Evolutionary conservation across 805 yeast species (phyloP), one percentile per base, ranked within the genome.

Genomic region (Saturnispora kantuleensis): DNA sequence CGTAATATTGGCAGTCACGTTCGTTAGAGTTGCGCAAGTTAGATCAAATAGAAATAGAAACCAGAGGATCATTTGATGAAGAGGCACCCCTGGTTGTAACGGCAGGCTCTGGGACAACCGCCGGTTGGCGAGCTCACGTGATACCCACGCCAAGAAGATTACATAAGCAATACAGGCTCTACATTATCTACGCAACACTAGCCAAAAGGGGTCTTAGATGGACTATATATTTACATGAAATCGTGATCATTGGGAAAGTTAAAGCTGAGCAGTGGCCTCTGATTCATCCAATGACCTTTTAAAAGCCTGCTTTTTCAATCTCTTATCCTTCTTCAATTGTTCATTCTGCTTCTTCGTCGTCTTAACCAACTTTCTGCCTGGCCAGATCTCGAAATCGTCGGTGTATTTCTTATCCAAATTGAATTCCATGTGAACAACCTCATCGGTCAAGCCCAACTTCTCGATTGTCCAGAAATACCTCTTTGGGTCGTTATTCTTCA

Each of bases 401-500:
- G 83, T 75, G 66, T 84, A 84, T 56, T 76, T 77, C 62, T 71
- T 79, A 54, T 79, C 84, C 79, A 85, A 74, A 62, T 77, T 78
- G 68, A 90, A 90, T 69, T 89, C 97, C 57, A 74, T 70, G 44
- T 75, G 76, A 18, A 88, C 79, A 29, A 80, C 80, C 46, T 74
- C 81, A 64, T 90, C 97, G 35, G 84, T 78, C 50, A 90, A 71
- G 1, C 97, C 98, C 45, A 90, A 70, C 64, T 87, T 88, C 56
- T 83, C 84, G 49, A 90, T 79, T 38, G 95, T 72, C 80, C 87
- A 81, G 64, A 74, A 86, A 67, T 93, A 90, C 56, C 81, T 74
- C 61, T 85, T 76, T 12, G 97, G 87, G 51, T 86, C 68, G 57
- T 77, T 83, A 58, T 74, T 76, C 63, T 88, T 88, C 65, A 93